phyloP scores from a whole-genome alignment of 768 basidiomycete genomes.

The Ephemerocybe angulata region DNA sequence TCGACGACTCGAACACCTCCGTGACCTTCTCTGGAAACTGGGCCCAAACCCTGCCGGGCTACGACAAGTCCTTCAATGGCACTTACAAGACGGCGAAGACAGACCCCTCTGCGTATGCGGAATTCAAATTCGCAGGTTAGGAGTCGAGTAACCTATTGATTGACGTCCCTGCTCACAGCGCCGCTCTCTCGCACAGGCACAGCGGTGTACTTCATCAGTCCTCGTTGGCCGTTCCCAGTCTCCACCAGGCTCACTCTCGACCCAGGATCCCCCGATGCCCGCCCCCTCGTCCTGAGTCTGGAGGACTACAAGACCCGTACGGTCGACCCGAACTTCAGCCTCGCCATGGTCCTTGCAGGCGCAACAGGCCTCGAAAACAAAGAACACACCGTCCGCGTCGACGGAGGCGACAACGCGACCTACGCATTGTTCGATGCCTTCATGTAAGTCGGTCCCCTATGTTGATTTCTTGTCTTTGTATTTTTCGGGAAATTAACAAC shows the following conservation, averaged over 20 bases:
- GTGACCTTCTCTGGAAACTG: slow-evolving; percentile 8
- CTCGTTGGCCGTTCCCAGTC: slow-evolving; percentile 44
- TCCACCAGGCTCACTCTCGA: slow-evolving; percentile 39
- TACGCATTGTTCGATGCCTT: slow-evolving; percentile 7
- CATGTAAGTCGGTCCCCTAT: background rate
- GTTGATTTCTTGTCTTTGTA: no score
- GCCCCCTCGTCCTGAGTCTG: slow-evolving; percentile 1
- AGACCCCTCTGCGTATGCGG: slow-evolving; percentile 5
- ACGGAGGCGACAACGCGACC: background rate
- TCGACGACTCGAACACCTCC: slow-evolving; percentile 11
- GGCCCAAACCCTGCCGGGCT: slow-evolving; percentile 2
- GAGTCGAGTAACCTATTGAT: background rate
- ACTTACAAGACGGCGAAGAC: background rate
- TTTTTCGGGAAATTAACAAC: no score
- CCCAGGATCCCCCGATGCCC: background rate
- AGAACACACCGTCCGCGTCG: slow-evolving; percentile 5
- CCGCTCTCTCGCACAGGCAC: slow-evolving; percentile 25
- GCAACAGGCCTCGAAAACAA: background rate
- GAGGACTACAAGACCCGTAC: slow-evolving; percentile 1
- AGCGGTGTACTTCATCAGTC: slow-evolving; percentile 41
- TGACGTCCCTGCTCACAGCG: background rate
- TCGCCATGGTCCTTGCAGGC: slow-evolving; percentile 1
- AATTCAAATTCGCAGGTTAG: slow-evolving; percentile 10
- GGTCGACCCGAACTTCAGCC: background rate
- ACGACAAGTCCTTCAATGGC: background rate